Base-by-base conservation (phyloP, 805 yeast genomes). In the Teunomyces barrocoloradensis region DNA sequence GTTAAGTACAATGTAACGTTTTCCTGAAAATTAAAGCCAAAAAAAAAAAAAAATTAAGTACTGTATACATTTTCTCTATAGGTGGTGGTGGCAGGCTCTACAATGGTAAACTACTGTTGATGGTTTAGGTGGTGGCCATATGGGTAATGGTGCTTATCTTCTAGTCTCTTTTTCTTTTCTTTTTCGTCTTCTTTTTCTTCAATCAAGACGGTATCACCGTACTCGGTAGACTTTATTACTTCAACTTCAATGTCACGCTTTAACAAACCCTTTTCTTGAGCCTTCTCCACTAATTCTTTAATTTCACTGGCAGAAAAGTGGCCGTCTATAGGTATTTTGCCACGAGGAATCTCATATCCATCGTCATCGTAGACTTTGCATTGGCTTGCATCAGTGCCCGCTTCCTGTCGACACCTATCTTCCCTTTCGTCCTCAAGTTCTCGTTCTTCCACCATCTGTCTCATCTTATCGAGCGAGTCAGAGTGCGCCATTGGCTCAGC, bases 291-390 rank as follows among this genome's bases (percentile, higher is more conserved):
- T 45, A 71, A 52, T 32, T 61, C 63, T 37, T 60, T 53, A 17
- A 70, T 48, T 46, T 71, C 75, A 9, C 48, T 44, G 4, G 73
- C 61, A 5, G 73, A 61, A 45, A 71, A 71, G 46, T 70, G 71
- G n/a, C 73, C 71, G 42, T 71, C 75, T 23, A 71, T 40, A 0
- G 75, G 75, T 17, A 71, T 61, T 45, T 67, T 70, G 2, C 74
- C 74, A 30, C 50, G 51, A 2, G 75, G 75, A 7, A 70, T 55
- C 46, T 54, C 65, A 45, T 69, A 67, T 12, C 75, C 75, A 40
- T 69, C 74, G 12, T 56, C 46, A 44, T 70, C 74, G 41, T 53
- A 51, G 13, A 53, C 48, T 13, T 21, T 29, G 27, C 25, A 15
- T 15, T 21, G 36, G 6, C 12, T 28, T 3, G 29, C 6, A n/a